A percentile compares a stretch with the other conserved stretches of the same genome.
Conservation (phyloP, 2,329 filamentous ascomycete species). For the Aspergillus sp. region DNA sequence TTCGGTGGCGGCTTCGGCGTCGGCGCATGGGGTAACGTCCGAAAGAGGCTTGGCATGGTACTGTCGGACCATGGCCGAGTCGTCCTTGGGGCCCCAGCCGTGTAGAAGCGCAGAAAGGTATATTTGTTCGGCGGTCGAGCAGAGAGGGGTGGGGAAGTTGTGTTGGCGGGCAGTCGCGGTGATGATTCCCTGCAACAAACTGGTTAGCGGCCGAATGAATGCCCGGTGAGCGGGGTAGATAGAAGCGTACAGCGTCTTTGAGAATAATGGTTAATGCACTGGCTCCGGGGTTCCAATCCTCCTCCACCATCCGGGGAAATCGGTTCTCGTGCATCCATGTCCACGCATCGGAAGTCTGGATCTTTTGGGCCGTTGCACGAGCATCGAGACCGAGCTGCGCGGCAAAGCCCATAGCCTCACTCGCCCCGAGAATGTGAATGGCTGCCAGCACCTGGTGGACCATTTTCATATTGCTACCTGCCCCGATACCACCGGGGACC, state of each 20-base stretch:
- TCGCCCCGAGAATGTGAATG: constrained; percentile 61
- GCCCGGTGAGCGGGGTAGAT: too few relatives aligned
- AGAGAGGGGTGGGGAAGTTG: constrained; percentile 62
- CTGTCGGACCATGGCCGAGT: constrained; percentile 57
- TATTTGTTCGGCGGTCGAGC: constrained; percentile 63
- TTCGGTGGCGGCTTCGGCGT: constrained; percentile 36
- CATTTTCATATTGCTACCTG: constrained; percentile 63
- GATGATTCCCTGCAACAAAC: constrained; percentile 57
- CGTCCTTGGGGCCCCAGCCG: constrained; percentile 57
- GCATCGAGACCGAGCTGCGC: constrained; percentile 56
- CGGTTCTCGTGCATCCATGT: constrained; percentile 66
- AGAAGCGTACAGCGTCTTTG: constrained; percentile 52
- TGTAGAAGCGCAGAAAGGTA: constrained; percentile 61
- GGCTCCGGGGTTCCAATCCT: constrained; percentile 55
- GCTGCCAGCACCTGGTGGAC: constrained; percentile 64
- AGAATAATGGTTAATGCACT: constrained; percentile 62
- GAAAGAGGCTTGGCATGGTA: constrained; percentile 47
- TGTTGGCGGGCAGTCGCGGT: constrained; percentile 62
- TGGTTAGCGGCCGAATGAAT: not conserved
- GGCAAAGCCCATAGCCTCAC: constrained; percentile 63
- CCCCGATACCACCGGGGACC: constrained; percentile 60
- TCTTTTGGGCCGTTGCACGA: constrained; percentile 41
- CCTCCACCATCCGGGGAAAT: constrained; percentile 55
- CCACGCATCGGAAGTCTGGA: constrained; percentile 52
- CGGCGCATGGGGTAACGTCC: constrained; percentile 34